Conservation (phyloP, 306 rosid species). For the Vigna hirtella region DNA sequence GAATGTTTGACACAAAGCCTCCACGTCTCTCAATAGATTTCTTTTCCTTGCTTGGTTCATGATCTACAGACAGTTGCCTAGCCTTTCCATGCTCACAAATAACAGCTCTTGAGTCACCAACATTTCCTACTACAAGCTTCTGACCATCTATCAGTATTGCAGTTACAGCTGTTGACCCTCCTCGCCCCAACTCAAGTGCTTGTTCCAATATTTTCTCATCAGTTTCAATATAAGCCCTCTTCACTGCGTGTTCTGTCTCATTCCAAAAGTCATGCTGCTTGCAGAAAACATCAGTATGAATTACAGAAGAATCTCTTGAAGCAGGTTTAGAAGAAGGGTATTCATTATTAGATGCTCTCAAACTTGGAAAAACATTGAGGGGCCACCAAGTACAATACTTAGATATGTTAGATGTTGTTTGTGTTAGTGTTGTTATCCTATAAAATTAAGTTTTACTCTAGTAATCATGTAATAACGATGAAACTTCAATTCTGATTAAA, state of each 20-base stretch:
- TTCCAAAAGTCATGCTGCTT: constrained; percentile 68
- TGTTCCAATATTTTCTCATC: constrained; percentile 66
- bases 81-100: constrained; percentile 63
- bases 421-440: background rate
- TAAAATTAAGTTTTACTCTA: background rate
- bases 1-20: constrained; percentile 75
- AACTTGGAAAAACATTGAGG: background rate
- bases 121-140: constrained; percentile 72
- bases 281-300: constrained; percentile 35
- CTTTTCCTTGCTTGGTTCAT: constrained; percentile 73
- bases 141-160: constrained; percentile 66
- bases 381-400: no score
- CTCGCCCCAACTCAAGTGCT: constrained; percentile 59
- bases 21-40: constrained; percentile 67
- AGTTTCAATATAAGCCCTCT: constrained; percentile 60
- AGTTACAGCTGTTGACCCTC: constrained; percentile 84
- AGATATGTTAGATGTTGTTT: no score
- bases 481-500: background rate
- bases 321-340: constrained; percentile 18
- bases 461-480: background rate
- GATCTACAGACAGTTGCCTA: constrained; percentile 67
- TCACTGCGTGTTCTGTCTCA: constrained; percentile 57
- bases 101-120: constrained; percentile 79
- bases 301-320: constrained; percentile 13
- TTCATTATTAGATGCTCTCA: background rate